A percentile compares a stretch with the other conserved stretches of the same genome.
Conservation (phyloP, 129 eudicot genomes). For the Centaurea solstitialis region DNA sequence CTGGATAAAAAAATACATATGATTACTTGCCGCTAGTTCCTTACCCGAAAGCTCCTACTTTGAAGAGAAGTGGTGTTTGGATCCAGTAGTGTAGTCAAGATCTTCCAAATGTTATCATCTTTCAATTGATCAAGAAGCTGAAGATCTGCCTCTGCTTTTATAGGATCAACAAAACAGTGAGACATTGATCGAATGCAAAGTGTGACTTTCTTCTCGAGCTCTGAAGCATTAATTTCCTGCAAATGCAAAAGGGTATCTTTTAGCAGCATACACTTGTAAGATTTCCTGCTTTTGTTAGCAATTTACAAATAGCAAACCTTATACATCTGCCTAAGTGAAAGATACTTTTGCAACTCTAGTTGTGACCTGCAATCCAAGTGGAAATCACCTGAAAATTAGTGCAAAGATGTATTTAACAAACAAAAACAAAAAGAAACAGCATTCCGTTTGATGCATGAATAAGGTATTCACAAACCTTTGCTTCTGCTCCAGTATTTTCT, state of each 20-base stretch:
- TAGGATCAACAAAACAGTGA: slow-evolving; percentile 73
- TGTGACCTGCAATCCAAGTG: slow-evolving; percentile 67
- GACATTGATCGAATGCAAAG: slow-evolving; percentile 67
- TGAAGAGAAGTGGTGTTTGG: slow-evolving; percentile 63
- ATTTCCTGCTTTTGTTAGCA: neutral
- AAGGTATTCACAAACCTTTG: slow-evolving; percentile 66
- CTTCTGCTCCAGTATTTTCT: slow-evolving; percentile 84
- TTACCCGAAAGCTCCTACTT: slow-evolving; percentile 65
- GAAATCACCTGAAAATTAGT: slow-evolving; percentile 39
- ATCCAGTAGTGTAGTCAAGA: slow-evolving; percentile 62
- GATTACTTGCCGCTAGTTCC: slow-evolving; percentile 12
- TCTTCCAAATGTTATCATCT: slow-evolving; percentile 85
- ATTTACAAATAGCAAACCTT: slow-evolving; percentile 56
- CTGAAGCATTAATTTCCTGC: slow-evolving; percentile 71
- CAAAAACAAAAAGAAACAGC: slow-evolving; percentile 12
- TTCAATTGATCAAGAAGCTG: slow-evolving; percentile 79
- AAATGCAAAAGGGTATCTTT: slow-evolving; percentile 19
- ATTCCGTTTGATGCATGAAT: slow-evolving; percentile 7
- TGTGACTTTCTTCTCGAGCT: slow-evolving; percentile 61
- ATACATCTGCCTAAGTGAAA: slow-evolving; percentile 65
- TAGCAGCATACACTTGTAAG: slow-evolving; percentile 11
- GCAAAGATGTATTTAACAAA: slow-evolving; percentile 28
- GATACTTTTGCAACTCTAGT: slow-evolving; percentile 84
- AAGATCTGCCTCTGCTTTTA: slow-evolving; percentile 75
- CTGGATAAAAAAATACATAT: neutral